Evolutionary conservation across 2,329 filamentous ascomycete genomes (phyloP).

Genomic region (Colletotrichum somersetense): DNA sequence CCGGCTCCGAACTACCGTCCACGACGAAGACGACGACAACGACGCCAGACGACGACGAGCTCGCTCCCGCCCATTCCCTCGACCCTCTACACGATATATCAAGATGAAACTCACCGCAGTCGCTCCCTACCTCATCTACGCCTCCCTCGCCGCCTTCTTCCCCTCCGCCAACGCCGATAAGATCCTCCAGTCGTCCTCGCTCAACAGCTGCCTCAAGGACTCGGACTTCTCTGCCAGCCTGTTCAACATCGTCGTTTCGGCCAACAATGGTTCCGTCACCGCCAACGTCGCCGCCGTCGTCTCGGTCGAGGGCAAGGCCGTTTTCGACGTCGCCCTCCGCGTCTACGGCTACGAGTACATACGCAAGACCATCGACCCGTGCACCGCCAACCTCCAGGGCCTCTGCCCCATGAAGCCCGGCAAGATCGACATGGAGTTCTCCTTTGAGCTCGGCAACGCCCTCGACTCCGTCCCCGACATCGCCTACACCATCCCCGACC

Average conservation of each 20-base stretch:
- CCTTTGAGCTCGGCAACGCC: conserved; percentile 54
- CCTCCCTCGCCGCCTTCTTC: conserved; percentile 58
- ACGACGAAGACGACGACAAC: neutral
- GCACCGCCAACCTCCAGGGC: conserved; percentile 75
- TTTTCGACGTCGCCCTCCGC: conserved; percentile 79
- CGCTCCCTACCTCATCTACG: conserved; percentile 54
- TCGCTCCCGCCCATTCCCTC: neutral
- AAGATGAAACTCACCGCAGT: conserved; percentile 28
- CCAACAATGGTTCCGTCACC: conserved; percentile 77
- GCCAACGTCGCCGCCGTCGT: conserved; percentile 86
- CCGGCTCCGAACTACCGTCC: neutral
- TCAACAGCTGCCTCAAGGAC: conserved; percentile 86
- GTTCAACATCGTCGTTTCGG: conserved; percentile 87
- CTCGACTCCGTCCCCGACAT: conserved; percentile 73
- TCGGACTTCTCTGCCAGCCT: conserved; percentile 88
- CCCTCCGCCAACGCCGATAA: conserved; percentile 68
- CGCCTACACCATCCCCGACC: conserved; percentile 88
- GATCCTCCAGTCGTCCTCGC: conserved; percentile 83
- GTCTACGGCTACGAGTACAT: conserved; percentile 87
- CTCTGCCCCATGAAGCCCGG: conserved; percentile 93
- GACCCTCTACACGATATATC: neutral
- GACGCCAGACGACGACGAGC: neutral
- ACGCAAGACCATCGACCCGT: conserved; percentile 79
- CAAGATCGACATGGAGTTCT: conserved; percentile 75
- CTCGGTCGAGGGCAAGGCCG: conserved; percentile 83